Base-by-base conservation (phyloP, 805 yeast genomes). In the Teunomyces pallodes region DNA sequence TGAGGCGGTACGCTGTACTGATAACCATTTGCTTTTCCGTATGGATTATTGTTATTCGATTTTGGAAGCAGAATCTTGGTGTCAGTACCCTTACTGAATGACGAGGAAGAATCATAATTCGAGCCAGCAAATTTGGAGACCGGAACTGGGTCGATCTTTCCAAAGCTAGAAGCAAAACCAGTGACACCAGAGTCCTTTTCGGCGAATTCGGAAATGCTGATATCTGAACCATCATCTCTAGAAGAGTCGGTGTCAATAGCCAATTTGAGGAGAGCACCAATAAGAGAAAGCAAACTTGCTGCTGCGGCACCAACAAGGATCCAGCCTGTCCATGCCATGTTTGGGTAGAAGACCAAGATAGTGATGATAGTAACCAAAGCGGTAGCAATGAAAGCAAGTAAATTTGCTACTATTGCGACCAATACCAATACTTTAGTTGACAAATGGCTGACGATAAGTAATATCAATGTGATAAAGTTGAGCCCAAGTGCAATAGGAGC, bases 241-340 rank as follows among this genome's bases (percentile, higher is more conserved):
- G 38, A 12, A 14, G 42, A 20, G 32, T 46, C 43, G 12, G 31
- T 35, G 40, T 42, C 40, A 29, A 46, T 27, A 12, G 26, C 38
- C 40, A 42, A 43, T 12, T 51, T 33, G 13, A 70, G 48, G 43
- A 79, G 72, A 28, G 79, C 67, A 36, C 81, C 62, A 5, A 86
- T 79, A 2, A 84, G 50, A 1, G 82, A 65, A 2, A 82, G 46
- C 49, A 87, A 66, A 47, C 76, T 74, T 46, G 83, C 65, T 0
- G 74, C 84, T 9, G 87, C 85, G 3, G 88, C 77, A 1, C 86
- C 90, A 27, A 86, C 75, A 57, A 84, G 70, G 30, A 84, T 61
- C 91, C 92, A 87, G 7, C 84, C 75, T n/a, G 83, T 75, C 91
- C 91, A 87, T 5, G 74, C 66, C 13, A 84, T 73, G 51, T 83